A percentile compares a stretch with the other conserved stretches of the same genome.
Conservation (phyloP, 2,329 filamentous ascomycete species). For the Venturia pyrina region DNA sequence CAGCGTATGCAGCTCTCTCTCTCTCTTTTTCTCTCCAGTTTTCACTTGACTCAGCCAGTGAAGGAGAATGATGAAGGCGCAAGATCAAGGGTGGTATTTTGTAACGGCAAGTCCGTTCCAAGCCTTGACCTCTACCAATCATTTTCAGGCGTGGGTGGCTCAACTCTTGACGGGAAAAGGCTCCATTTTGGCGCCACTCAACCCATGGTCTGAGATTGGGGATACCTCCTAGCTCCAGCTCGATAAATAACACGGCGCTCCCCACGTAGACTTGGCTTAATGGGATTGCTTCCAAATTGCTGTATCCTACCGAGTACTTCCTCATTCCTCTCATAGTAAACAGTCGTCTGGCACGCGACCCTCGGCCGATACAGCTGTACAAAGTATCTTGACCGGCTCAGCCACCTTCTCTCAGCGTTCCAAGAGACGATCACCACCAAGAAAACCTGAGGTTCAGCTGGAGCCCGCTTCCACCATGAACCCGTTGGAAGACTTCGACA, state of each 20-base stretch:
- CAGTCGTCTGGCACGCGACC: background rate
- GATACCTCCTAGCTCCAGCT: too few relatives aligned
- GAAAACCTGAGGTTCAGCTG: background rate
- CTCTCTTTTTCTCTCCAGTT: too few relatives aligned
- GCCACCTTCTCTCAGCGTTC: background rate
- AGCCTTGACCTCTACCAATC: background rate
- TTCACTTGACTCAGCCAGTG: background rate
- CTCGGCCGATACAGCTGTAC: too few relatives aligned
- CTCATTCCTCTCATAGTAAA: background rate
- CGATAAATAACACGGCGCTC: background rate
- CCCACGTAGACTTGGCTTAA: background rate
- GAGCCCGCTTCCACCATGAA: background rate
- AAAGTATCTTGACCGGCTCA: too few relatives aligned
- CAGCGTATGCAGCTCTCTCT: too few relatives aligned
- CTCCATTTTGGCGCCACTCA: background rate
- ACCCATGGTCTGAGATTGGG: background rate
- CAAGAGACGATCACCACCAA: background rate
- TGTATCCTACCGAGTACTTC: too few relatives aligned
- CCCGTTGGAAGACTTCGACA: conserved; percentile 16
- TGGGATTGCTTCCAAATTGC: too few relatives aligned
- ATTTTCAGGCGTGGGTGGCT: background rate
- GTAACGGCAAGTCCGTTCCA: background rate
- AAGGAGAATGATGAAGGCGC: background rate
- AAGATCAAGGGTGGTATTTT: background rate
- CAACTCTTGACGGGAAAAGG: background rate